Conservation (phyloP, 1,139 yeast genomes). For the Hansenula anomala region DNA sequence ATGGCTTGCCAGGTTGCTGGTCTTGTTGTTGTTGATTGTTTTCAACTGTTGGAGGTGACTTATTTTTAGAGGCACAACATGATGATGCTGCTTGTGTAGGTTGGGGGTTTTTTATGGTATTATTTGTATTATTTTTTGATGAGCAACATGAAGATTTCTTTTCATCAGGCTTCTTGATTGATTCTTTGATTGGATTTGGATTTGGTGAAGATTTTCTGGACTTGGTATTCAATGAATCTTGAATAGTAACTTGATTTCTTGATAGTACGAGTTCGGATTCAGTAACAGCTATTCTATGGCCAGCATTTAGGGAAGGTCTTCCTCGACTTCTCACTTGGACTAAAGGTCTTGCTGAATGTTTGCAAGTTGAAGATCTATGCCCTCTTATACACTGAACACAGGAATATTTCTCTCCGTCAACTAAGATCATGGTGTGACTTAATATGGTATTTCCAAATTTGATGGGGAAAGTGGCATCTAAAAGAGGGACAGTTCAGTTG, state of each 20-base stretch:
- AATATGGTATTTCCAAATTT: no score
- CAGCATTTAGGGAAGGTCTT: conserved; percentile 45
- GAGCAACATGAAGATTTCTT: neutral
- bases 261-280: conserved; percentile 15
- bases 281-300: conserved; percentile 46
- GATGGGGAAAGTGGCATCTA: no score
- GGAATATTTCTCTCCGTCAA: conserved; percentile 83
- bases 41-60: no score
- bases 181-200: no score
- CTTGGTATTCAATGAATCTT: conserved; percentile 1
- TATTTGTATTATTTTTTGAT: no score
- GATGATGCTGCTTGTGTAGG: no score
- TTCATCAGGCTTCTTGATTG: no score
- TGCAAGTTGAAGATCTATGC: conserved; percentile 85
- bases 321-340: conserved; percentile 54
- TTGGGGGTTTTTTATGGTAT: no score
- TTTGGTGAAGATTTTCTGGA: no score
- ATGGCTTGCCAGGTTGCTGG: neutral
- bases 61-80: no score
- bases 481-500: no score
- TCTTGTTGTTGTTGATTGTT: neutral
- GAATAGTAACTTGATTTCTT: conserved; percentile 13
- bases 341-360: conserved; percentile 62
- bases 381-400: conserved; percentile 92
- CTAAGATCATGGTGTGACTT: conserved; percentile 60